A percentile compares a stretch with the other conserved stretches of the same genome.
phyloP scores from a whole-genome alignment of 2,329 filamentous ascomycete genomes.

The Ceratocystis cubensis region DNA sequence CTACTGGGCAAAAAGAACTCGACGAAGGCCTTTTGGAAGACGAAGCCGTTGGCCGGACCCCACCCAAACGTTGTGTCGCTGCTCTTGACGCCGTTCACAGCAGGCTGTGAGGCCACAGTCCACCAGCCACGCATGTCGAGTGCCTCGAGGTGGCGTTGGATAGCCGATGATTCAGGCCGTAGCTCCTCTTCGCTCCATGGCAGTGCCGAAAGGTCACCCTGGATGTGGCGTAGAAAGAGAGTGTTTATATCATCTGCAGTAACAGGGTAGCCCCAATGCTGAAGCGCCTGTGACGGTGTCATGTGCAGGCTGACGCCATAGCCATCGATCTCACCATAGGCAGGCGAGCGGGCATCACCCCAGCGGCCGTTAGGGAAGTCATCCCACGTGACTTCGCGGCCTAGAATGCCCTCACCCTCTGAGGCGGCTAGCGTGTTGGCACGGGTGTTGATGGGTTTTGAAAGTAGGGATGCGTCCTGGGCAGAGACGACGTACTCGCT shows the following conservation, averaged over 20 bases:
- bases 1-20: constrained; percentile 76
- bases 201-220: constrained; percentile 65
- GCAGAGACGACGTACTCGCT: constrained; percentile 61
- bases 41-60: constrained; percentile 84
- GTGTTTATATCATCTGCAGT: constrained; percentile 58
- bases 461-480: constrained; percentile 63
- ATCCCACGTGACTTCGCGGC: constrained; percentile 94
- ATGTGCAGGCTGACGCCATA: constrained; percentile 95
- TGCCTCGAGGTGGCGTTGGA: constrained; percentile 59
- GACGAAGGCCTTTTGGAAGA: constrained; percentile 97
- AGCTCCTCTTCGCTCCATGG: constrained; percentile 91
- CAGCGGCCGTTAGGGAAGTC: constrained; percentile 95
- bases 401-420: constrained; percentile 78
- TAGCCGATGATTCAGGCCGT: constrained; percentile 69
- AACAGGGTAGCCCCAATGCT: constrained; percentile 72
- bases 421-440: constrained; percentile 85
- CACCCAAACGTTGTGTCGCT: constrained; percentile 75
- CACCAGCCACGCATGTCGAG: constrained; percentile 82
- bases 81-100: constrained; percentile 73
- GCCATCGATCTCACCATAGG: constrained; percentile 94
- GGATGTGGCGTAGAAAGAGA: constrained; percentile 70
- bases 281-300: constrained; percentile 67
- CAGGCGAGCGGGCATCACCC: constrained; percentile 83
- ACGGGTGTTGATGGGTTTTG: constrained; percentile 60
- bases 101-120: constrained; percentile 91